These are phyloP conservation scores for Nicotiana benthamiana DNA, from an alignment of 257 asterid species.

Conservation along the genomic window DNA sequence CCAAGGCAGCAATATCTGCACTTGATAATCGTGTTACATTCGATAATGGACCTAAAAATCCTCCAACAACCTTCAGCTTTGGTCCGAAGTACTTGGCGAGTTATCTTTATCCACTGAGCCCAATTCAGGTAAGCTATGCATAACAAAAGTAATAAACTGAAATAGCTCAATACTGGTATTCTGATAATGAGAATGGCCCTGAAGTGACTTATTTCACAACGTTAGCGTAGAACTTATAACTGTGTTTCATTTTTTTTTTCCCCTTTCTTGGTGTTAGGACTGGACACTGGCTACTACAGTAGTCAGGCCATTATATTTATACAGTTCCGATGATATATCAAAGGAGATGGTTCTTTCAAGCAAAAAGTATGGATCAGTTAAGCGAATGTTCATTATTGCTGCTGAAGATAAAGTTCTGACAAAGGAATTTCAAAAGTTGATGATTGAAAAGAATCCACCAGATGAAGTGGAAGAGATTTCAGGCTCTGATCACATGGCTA, in stretches of 20 bases:
- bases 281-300: slow-evolving; percentile 23
- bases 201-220: not conserved
- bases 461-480: slow-evolving; percentile 21
- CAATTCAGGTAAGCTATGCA: slow-evolving; percentile 15
- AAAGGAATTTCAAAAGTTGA: slow-evolving; percentile 15
- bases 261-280: slow-evolving; percentile 13
- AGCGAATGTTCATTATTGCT: slow-evolving; percentile 14
- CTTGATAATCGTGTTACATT: not conserved
- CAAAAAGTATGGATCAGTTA: slow-evolving; percentile 15
- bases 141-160: not conserved
- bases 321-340: slow-evolving; percentile 2
- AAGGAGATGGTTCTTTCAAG: slow-evolving; percentile 8
- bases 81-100: slow-evolving; percentile 16
- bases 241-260: too few relatives aligned
- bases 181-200: not conserved
- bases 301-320: slow-evolving; percentile 11
- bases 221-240: too few relatives aligned
- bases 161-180: not conserved
- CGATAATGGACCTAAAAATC: slow-evolving; percentile 16
- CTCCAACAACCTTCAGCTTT: slow-evolving; percentile 13
- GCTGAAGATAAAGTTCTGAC: slow-evolving; percentile 11
- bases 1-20: not conserved
- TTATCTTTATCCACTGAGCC: slow-evolving; percentile 21
- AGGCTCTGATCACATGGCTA: slow-evolving; percentile 34
- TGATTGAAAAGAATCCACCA: slow-evolving; percentile 30